A percentile compares a stretch with the other conserved stretches of the same genome.
Evolutionary conservation across 192 early-diverging fungal genomes (phyloP).

Genomic region (Gaertneriomyces sp.): DNA sequence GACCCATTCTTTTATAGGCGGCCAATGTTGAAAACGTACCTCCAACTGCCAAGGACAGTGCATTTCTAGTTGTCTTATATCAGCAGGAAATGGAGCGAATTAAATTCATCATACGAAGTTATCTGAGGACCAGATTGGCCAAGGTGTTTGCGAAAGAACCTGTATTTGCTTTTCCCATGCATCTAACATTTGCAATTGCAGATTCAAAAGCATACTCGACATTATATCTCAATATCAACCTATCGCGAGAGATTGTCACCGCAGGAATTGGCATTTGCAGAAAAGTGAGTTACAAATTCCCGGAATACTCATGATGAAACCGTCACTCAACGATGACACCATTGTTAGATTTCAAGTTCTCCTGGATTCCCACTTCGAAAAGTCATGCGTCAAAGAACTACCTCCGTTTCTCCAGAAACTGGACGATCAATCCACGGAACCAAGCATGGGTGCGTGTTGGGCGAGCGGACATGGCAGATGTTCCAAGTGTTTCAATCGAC

Average conservation of each 20-base stretch:
- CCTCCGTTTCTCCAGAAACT: conserved; percentile 51
- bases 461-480: no score
- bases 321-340: not conserved
- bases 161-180: no score
- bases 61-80: conserved; percentile 54
- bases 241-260: conserved; percentile 43
- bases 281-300: conserved; percentile 13
- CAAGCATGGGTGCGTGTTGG: conserved; percentile 27
- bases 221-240: conserved; percentile 36
- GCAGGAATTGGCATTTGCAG: conserved; percentile 41
- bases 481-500: not conserved
- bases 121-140: conserved; percentile 58
- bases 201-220: conserved; percentile 57
- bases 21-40: conserved; percentile 8
- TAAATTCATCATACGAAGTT: conserved; percentile 61
- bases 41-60: conserved; percentile 36
- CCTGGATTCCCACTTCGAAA: conserved; percentile 43
- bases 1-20: conserved; percentile 9
- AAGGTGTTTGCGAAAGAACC: conserved; percentile 40
- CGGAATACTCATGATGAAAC: no score
- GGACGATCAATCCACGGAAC: conserved; percentile 38
- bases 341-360: conserved; percentile 48
- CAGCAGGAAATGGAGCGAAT: conserved; percentile 67
- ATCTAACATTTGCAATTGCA: conserved; percentile 14
- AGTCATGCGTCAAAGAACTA: conserved; percentile 46